phyloP scores from a whole-genome alignment of 345 rosid species.

The Arabis hirsuta region DNA sequence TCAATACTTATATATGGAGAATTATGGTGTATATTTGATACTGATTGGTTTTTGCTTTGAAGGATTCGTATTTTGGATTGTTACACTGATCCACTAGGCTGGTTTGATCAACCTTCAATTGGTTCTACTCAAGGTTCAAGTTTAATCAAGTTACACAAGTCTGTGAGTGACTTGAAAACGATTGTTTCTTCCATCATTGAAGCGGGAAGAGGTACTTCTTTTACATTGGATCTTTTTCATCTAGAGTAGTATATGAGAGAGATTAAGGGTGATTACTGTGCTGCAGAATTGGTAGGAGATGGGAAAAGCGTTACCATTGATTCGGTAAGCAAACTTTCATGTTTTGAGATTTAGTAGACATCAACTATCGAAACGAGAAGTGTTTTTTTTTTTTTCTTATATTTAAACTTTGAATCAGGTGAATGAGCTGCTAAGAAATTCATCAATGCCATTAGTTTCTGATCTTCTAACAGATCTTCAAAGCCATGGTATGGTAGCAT shows the following conservation, averaged over 20 bases:
- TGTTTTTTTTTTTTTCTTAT: slow-evolving; percentile 24
- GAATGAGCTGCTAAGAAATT: slow-evolving; percentile 70
- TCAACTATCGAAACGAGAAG: not conserved
- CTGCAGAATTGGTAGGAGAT: slow-evolving; percentile 65
- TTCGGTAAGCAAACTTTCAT: slow-evolving; percentile 56
- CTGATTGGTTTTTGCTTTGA: slow-evolving; percentile 18
- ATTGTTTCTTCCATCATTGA: slow-evolving; percentile 64
- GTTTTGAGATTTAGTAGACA: not conserved
- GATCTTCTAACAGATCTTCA: slow-evolving; percentile 70
- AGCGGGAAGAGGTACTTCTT: slow-evolving; percentile 64
- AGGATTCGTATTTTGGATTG: slow-evolving; percentile 91
- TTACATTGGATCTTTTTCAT: not conserved
- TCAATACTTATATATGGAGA: too few relatives aligned
- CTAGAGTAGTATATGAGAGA: slow-evolving; percentile 13
- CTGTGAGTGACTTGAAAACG: slow-evolving; percentile 67
- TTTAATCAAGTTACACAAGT: slow-evolving; percentile 44
- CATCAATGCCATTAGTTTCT: slow-evolving; percentile 65
- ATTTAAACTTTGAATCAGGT: slow-evolving; percentile 50
- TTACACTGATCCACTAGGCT: slow-evolving; percentile 82
- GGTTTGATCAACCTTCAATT: slow-evolving; percentile 56
- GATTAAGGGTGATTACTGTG: slow-evolving; percentile 24
- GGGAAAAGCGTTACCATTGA: slow-evolving; percentile 78
- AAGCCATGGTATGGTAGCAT: slow-evolving; percentile 60
- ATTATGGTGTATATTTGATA: not conserved
- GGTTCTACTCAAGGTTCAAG: slow-evolving; percentile 43